Conservation (phyloP, 164 flowering plant genomes). For the Stephania yunnanensis region DNA sequence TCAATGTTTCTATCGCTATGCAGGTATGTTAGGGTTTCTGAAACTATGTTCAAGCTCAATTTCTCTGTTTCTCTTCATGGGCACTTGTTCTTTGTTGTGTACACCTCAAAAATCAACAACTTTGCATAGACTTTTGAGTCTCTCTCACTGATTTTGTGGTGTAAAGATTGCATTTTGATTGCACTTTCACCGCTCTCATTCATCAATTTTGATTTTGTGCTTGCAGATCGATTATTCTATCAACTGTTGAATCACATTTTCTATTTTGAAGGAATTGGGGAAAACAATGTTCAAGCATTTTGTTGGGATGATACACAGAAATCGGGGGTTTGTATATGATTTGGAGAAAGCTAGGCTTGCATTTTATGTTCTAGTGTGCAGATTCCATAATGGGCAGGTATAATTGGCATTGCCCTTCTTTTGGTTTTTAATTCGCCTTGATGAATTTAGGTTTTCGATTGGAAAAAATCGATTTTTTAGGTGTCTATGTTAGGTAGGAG, state of each 20-base stretch:
- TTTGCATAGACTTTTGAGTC: not conserved
- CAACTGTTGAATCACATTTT: not conserved
- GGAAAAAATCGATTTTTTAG: no score
- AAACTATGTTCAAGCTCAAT: not conserved
- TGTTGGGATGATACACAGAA: slow-evolving; percentile 18
- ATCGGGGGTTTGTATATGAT: slow-evolving; percentile 14
- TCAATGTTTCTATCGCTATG: no score
- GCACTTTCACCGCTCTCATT: not conserved
- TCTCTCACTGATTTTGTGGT: not conserved
- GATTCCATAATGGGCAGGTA: slow-evolving; percentile 47
- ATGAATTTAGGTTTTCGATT: no score
- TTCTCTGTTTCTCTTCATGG: no score
- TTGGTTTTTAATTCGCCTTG: not conserved
- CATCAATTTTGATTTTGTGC: not conserved
- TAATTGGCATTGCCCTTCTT: not conserved
- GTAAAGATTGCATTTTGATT: not conserved
- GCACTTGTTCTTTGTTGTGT: no score
- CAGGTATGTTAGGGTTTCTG: not conserved
- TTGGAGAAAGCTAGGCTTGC: slow-evolving; percentile 18
- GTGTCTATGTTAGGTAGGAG: no score
- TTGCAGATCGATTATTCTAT: not conserved
- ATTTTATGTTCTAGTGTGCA: slow-evolving; percentile 16
- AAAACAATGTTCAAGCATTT: slow-evolving; percentile 39
- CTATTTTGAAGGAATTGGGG: not conserved
- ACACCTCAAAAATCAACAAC: no score